Percentiles rank a stretch among this genome's conserved stretches.
These are phyloP conservation scores for Brassica hybrid DNA, from an alignment of 441 rosid genomes.

Conservation along the genomic window DNA sequence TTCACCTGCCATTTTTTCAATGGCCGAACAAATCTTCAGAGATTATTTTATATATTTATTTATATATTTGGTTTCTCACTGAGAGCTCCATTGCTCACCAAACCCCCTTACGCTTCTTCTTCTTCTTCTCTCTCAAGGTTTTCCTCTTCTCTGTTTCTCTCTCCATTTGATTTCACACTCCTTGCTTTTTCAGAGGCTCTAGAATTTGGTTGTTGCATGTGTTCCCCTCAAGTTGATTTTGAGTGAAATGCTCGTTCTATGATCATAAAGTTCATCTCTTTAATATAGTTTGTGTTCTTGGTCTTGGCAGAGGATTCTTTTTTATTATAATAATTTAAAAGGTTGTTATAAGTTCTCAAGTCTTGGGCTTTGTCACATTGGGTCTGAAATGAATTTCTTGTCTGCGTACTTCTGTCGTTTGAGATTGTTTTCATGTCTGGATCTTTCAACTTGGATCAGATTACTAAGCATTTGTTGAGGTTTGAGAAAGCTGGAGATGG, in stretches of 20 bases:
- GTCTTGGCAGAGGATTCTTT: not conserved
- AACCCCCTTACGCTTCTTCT: no score
- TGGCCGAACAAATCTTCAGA: no score
- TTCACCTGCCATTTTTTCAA: no score
- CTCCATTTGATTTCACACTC: no score
- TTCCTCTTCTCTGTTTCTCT: no score
- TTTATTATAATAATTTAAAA: not conserved
- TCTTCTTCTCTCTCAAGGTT: no score
- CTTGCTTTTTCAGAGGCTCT: not conserved
- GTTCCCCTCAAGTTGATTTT: not conserved
- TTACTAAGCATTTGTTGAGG: conserved; percentile 18
- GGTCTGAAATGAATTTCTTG: not conserved
- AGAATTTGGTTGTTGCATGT: conserved; percentile 10
- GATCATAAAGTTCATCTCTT: conserved; percentile 7
- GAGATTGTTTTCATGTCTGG: not conserved
- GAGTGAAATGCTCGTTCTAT: not conserved
- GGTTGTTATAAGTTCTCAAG: not conserved
- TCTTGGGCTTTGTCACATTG: conserved; percentile 1
- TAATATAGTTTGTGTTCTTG: conserved; percentile 10
- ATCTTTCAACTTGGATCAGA: conserved; percentile 27
- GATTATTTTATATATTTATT: no score
- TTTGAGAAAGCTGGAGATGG: conserved; percentile 48
- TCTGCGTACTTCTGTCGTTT: conserved; percentile 1
- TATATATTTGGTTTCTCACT: no score
- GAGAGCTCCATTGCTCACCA: no score